Base-by-base conservation (phyloP, 352 stramenopile genomes). In the Phytophthora citricola region DNA sequence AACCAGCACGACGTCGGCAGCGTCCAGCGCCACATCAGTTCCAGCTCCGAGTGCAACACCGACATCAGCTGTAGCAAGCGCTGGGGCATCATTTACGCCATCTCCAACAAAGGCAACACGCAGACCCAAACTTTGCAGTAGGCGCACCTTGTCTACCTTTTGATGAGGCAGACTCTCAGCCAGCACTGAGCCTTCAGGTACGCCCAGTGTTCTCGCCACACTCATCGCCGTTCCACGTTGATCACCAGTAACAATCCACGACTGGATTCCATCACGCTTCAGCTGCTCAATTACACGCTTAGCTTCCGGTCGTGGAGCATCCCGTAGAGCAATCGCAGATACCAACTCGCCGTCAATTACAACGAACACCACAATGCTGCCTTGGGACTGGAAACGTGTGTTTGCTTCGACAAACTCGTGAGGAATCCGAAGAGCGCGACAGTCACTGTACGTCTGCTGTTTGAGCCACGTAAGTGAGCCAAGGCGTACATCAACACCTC, bases 221-320 rank as follows among this genome's bases (percentile, higher is more conserved):
- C 63, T 76, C 5, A 85, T 64, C 1, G 84, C 84, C 1, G 82
- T 93, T 14, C 79, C 76, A 17, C 70, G 75, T 40, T 92, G 81
- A 36, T 94, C 86, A n/a, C 84, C 86, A 2, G 84, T 93, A 27
- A 94, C 79, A 56, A 94, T 87, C 79, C 81, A 92, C 15, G 83
- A 66, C 53, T 92, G 79, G 52, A 94, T 78, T n/a, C 71, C 76
- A 6, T 79, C 71, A 31, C 60, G 68, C 22, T 79, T 77, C 3
- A 94, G 67, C 31, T 86, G 56, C 20, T 88, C 75, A 5, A 93
- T 70, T 17, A 91, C 79, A 44, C 68, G 63, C 14, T 62, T 73
- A 3, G 85, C 81, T 51, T 94, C 85, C 0, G 72, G 59, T 20
- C 83, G 80, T n/a, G 69, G 60, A 10, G 71, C 58, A 66, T 92